phyloP scores from a whole-genome alignment of 306 rosid genomes.

The Cicer bijugum region DNA sequence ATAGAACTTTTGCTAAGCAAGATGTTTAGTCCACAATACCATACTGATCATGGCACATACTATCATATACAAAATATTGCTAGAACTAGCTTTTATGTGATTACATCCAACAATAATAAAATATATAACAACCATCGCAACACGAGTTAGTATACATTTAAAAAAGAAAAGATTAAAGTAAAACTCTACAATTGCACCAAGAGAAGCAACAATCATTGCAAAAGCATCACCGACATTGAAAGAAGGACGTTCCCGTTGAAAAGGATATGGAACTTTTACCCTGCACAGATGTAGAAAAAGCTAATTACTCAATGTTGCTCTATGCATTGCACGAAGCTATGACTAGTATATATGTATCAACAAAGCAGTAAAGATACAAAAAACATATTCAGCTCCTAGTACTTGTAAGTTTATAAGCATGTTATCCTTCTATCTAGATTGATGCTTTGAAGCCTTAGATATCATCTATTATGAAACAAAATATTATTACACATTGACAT shows the following conservation, averaged over 20 bases:
- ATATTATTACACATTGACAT: neutral
- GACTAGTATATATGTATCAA: neutral
- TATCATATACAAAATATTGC: neutral
- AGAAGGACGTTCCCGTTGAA: conserved; percentile 84
- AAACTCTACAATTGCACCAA: conserved; percentile 84
- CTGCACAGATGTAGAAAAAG: conserved; percentile 51
- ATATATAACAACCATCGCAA: conserved; percentile 3
- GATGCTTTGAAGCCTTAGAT: conserved; percentile 19
- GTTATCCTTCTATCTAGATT: neutral
- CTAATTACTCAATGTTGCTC: neutral
- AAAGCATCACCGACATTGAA: conserved; percentile 76
- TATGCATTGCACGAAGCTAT: no score
- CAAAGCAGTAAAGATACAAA: neutral
- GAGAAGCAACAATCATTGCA: conserved; percentile 72
- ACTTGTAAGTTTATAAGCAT: neutral
- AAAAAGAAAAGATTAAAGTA: conserved; percentile 16
- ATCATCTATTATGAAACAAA: conserved; percentile 8
- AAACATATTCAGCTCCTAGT: conserved; percentile 24
- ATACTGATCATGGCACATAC: conserved; percentile 5
- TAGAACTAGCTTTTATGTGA: conserved; percentile 19
- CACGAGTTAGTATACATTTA: neutral
- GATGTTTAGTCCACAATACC: conserved; percentile 6
- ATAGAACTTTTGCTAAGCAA: neutral
- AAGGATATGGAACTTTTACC: conserved; percentile 90
- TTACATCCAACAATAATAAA: neutral